A percentile compares a stretch with the other conserved stretches of the same genome.
Evolutionary conservation across 768 basidiomycete species (phyloP).

Genomic region (Kwoniella dejecticola): DNA sequence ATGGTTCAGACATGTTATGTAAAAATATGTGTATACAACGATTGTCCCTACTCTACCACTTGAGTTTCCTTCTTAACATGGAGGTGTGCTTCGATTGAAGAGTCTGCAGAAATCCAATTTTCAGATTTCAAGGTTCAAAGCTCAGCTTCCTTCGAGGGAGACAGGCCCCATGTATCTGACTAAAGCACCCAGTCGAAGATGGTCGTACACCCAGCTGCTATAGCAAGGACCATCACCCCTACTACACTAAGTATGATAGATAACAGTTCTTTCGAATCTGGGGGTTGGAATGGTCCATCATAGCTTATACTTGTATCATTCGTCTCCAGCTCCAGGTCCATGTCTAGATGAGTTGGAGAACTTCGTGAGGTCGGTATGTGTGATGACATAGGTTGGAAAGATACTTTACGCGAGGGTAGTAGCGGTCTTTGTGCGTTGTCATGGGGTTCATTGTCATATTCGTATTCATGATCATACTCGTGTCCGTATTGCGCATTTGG

Average conservation of each 20-base stretch:
- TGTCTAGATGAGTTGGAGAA: neutral
- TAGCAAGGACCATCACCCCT: conserved; percentile 34
- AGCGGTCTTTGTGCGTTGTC: neutral
- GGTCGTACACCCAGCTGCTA: conserved; percentile 47
- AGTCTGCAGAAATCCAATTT: too few relatives aligned
- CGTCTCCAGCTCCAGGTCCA: neutral
- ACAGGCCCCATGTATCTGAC: too few relatives aligned
- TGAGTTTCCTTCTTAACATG: too few relatives aligned
- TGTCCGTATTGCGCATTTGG: too few relatives aligned
- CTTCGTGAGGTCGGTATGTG: too few relatives aligned
- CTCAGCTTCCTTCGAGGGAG: too few relatives aligned
- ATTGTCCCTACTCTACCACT: too few relatives aligned
- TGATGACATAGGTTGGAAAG: too few relatives aligned
- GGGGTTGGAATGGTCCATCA: conserved; percentile 38
- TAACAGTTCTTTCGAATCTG: conserved; percentile 36
- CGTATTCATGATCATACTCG: conserved; percentile 9
- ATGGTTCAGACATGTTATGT: too few relatives aligned
- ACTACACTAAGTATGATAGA: conserved; percentile 30
- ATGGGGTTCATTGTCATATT: neutral
- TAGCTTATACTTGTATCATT: conserved; percentile 13
- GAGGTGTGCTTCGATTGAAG: too few relatives aligned
- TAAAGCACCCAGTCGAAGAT: conserved; percentile 51
- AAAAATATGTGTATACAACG: too few relatives aligned
- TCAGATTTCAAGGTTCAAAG: too few relatives aligned
- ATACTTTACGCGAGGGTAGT: neutral